A percentile compares a stretch with the other conserved stretches of the same genome.
These are phyloP conservation scores for Wickerhamomyces silvicola DNA, from an alignment of 805 yeast species.

Conservation along the genomic window DNA sequence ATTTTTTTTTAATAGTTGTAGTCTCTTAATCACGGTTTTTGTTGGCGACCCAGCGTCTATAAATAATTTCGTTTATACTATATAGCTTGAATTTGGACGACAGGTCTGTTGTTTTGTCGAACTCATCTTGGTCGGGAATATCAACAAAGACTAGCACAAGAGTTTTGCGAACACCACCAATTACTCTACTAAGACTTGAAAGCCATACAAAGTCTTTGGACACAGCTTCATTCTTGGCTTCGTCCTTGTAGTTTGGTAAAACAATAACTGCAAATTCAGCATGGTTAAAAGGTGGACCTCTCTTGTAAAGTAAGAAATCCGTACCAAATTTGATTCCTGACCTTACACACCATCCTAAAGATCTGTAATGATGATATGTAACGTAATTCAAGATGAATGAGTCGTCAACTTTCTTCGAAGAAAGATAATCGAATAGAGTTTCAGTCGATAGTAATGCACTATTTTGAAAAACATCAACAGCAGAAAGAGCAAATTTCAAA, in stretches of 20 bases:
- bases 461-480: constrained; percentile 30
- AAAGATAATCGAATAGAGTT: constrained; percentile 11
- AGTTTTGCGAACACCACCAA: constrained; percentile 80
- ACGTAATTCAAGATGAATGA: constrained; percentile 41
- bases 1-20: neutral
- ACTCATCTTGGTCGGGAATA: constrained; percentile 34
- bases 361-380: constrained; percentile 79
- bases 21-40: constrained; percentile 61
- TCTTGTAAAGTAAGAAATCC: constrained; percentile 72
- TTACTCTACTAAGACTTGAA: constrained; percentile 69
- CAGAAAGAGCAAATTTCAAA: constrained; percentile 50
- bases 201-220: constrained; percentile 50
- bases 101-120: constrained; percentile 22
- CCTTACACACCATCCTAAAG: constrained; percentile 91
- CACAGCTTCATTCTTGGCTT: constrained; percentile 19
- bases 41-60: constrained; percentile 82
- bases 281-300: constrained; percentile 95
- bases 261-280: constrained; percentile 76
- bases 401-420: constrained; percentile 14
- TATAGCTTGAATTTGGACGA: constrained; percentile 34
- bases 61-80: constrained; percentile 57
- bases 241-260: constrained; percentile 32
- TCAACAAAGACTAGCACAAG: constrained; percentile 65
- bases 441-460: constrained; percentile 11
- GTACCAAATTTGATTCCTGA: constrained; percentile 90